Evolutionary conservation across 805 yeast species (phyloP).

Genomic region (Blastobotrys muscicola): DNA sequence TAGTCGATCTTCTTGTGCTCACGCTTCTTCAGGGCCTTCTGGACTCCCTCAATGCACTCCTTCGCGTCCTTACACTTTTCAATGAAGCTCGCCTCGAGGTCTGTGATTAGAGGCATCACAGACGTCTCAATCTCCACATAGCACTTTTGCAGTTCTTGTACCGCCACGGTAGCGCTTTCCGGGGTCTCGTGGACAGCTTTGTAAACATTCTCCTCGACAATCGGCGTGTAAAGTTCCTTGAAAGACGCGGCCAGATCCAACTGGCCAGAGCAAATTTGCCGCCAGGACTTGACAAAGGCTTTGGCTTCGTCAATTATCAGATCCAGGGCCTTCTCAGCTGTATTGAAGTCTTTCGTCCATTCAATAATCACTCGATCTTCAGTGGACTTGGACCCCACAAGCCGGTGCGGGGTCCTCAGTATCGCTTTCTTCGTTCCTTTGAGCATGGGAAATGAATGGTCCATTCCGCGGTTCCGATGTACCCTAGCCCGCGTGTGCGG

Average conservation of each 20-base stretch:
- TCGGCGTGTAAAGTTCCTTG: constrained; percentile 19
- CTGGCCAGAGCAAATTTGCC: constrained; percentile 14
- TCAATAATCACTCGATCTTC: constrained; percentile 27
- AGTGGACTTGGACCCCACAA: constrained; percentile 26
- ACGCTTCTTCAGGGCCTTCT: constrained; percentile 27
- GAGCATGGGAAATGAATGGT: constrained; percentile 10
- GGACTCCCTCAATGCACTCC: constrained; percentile 22
- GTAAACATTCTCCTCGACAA: constrained; percentile 21
- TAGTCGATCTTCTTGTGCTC: constrained; percentile 31
- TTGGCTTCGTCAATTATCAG: constrained; percentile 18
- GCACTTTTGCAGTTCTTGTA: constrained; percentile 19
- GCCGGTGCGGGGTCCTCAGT: constrained; percentile 28
- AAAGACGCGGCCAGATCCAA: constrained; percentile 13
- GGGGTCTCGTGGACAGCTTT: constrained; percentile 25
- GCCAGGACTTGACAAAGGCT: constrained; percentile 20
- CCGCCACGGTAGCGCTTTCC: constrained; percentile 18
- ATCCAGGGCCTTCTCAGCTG: constrained; percentile 25
- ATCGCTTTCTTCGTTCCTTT: constrained; percentile 30
- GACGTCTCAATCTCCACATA: constrained; percentile 17
- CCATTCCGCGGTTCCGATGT: too few species aligned
- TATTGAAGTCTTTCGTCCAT: constrained; percentile 28
- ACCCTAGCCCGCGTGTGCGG: too few species aligned
- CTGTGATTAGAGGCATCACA: constrained; percentile 17
- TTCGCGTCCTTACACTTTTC: constrained; percentile 17
- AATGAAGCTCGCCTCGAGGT: constrained; percentile 17